Evolutionary conservation across 495 filamentous ascomycete genomes (phyloP).

Genomic region (Penicillium riverlandense): DNA sequence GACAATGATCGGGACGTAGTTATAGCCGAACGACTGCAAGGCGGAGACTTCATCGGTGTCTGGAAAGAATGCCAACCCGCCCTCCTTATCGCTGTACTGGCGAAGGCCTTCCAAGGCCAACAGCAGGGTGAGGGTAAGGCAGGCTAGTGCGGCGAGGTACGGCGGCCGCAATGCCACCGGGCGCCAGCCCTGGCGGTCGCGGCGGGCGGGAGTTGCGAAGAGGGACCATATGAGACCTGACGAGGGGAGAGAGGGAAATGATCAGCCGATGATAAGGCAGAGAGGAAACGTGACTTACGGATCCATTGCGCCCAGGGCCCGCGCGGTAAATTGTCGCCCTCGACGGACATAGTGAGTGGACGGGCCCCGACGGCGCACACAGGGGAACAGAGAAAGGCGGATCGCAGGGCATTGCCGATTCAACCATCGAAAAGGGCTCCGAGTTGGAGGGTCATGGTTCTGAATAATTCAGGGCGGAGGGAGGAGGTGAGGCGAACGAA

Average conservation of each 20-base stretch:
- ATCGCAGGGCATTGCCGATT: conserved; percentile 14
- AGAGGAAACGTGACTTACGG: conserved; percentile 6
- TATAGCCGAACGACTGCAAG: conserved; percentile 29
- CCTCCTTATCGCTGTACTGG: conserved; percentile 25
- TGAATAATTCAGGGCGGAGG: background rate
- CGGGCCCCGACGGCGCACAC: conserved; percentile 5
- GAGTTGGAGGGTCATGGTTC: background rate
- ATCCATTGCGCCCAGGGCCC: conserved; percentile 11
- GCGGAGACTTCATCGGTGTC: conserved; percentile 28
- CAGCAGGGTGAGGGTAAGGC: conserved; percentile 16
- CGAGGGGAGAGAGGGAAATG: background rate
- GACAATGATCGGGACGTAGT: conserved; percentile 32
- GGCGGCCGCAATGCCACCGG: conserved; percentile 29
- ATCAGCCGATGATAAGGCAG: background rate
- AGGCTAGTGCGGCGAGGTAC: conserved; percentile 23
- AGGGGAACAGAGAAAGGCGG: background rate
- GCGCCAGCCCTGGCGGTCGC: conserved; percentile 22
- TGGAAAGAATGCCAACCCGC: conserved; percentile 25
- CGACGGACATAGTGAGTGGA: conserved; percentile 14
- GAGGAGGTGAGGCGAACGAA: background rate
- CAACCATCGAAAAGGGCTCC: background rate
- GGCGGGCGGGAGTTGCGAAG: background rate
- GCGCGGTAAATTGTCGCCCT: conserved; percentile 5
- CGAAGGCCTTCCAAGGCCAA: conserved; percentile 24
- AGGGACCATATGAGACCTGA: conserved; percentile 6